These are phyloP conservation scores for Taiozyma onychis DNA, from an alignment of 1,139 yeast species.

Conservation along the genomic window DNA sequence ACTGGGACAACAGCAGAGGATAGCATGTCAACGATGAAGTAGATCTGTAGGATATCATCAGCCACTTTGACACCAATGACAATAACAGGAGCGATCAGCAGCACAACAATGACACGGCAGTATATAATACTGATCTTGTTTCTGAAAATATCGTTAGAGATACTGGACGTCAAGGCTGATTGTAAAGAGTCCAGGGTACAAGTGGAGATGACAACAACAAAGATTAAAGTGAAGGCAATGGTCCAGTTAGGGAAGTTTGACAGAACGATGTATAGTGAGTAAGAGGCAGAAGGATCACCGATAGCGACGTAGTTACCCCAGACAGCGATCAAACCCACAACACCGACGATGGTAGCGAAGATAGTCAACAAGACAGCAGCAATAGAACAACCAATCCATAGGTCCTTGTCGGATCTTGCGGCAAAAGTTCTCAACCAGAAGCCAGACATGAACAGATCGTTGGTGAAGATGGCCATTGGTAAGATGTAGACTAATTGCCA, in stretches of 20 bases:
- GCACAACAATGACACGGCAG: conserved; percentile 65
- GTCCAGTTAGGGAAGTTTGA: conserved; percentile 83
- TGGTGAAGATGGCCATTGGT: conserved; percentile 81
- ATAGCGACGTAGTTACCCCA: conserved; percentile 75
- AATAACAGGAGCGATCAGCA: conserved; percentile 77
- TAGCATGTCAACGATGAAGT: conserved; percentile 84
- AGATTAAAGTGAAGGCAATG: conserved; percentile 74
- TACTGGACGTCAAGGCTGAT: conserved; percentile 82
- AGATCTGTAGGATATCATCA: conserved; percentile 76
- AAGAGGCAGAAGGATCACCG: conserved; percentile 52
- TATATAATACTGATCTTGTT: conserved; percentile 64
- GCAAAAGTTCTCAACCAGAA: conserved; percentile 96
- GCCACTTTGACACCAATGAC: conserved; percentile 81
- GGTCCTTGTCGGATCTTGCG: conserved; percentile 68
- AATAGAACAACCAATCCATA: conserved; percentile 66
- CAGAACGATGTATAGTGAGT: conserved; percentile 64
- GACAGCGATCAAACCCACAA: conserved; percentile 82
- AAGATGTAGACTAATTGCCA: conserved; percentile 88
- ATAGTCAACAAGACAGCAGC: conserved; percentile 64
- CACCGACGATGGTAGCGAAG: conserved; percentile 68
- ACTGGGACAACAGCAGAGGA: conserved; percentile 85
- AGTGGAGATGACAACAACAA: conserved; percentile 68
- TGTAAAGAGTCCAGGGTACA: conserved; percentile 89
- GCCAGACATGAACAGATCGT: conserved; percentile 86
- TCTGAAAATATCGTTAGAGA: conserved; percentile 85